Conservation (phyloP, 306 rosid genomes). For the Cicer cuneatum region DNA sequence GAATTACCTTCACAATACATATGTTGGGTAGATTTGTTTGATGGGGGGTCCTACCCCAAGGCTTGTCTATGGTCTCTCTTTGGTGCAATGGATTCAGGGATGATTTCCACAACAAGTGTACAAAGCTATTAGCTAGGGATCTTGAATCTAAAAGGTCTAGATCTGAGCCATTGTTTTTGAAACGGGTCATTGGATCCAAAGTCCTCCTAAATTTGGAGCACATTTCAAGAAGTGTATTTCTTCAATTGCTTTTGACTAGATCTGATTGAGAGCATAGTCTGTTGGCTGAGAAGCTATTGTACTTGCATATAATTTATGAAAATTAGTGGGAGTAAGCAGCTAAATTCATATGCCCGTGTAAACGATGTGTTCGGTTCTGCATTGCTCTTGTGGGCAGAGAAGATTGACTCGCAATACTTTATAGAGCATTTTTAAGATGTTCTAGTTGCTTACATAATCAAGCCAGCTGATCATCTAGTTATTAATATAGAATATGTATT, state of each 20-base stretch:
- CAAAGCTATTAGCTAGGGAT: constrained; percentile 45
- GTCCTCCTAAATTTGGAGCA: constrained; percentile 38
- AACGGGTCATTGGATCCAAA: constrained; percentile 44
- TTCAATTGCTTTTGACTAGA: constrained; percentile 26
- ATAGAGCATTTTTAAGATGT: not conserved
- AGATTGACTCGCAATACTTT: constrained; percentile 21
- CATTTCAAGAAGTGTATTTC: constrained; percentile 23
- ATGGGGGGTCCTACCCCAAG: constrained; percentile 27
- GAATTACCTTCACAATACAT: constrained; percentile 33
- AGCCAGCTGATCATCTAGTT: constrained; percentile 35
- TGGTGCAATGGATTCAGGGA: constrained; percentile 38
- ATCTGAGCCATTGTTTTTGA: constrained; percentile 46
- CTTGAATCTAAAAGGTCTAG: constrained; percentile 36
- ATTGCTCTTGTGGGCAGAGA: constrained; percentile 7
- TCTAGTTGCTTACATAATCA: constrained; percentile 30
- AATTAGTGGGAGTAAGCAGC: constrained; percentile 30
- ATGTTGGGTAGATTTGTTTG: constrained; percentile 32
- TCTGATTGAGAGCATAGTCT: constrained; percentile 23
- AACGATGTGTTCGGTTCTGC: constrained; percentile 26
- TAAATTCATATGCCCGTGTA: constrained; percentile 4
- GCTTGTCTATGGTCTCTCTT: constrained; percentile 27
- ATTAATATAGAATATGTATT: constrained; percentile 35
- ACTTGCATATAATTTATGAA: constrained; percentile 22
- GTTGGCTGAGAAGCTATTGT: constrained; percentile 43
- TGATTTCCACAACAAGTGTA: constrained; percentile 38